Base-by-base conservation (phyloP, 768 basidiomycete genomes). In the Favolaschia claudopus region DNA sequence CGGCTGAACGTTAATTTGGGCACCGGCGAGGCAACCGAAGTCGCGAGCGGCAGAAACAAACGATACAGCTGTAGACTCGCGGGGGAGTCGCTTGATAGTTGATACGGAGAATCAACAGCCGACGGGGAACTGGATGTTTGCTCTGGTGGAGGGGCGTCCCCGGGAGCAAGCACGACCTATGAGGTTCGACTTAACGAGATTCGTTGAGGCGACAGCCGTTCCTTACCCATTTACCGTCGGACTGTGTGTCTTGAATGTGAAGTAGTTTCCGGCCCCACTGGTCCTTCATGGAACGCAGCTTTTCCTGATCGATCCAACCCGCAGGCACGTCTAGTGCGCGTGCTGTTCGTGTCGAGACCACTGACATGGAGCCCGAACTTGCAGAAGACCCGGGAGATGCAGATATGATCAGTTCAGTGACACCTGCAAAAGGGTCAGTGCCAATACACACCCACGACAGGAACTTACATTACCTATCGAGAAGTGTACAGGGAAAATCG, bases 181-280 rank as follows among this genome's bases (percentile, higher is more conserved):
- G 88, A 89, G 91, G 66, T 93, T 90, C 13, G 92, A 89, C 66
- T 89, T 86, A 25, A 82, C n/a, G n/a, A 86, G 62, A 85, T 87
- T 14, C 85, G 82, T 31, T 90, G 84, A 17, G 76, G 74, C 40
- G 74, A 74, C 24, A 90, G 80, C 69, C 19, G 29, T 13, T 28
- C 83, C 55, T 84, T 54, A 60, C 86, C 89, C 91, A 94, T 79
- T 91, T 93, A 9, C 92, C 92, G 67, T 93, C 92, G 6, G 92
- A 91, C 66, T 91, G 88, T 15, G 83, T 87, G 64, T 86, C 89
- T n/a, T 87, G 84, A 28, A 94, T 87, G 13, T 79, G 76, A 39
- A 77, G 75, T 19, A 93, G 82, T 71, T 91, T 93, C 55, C 91
- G 89, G 27, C 82, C 80, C 89, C 91, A 92, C 62, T 93, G 92